A percentile compares a stretch with the other conserved stretches of the same genome.
Conservation (phyloP, 2,329 filamentous ascomycete genomes). For the Claviceps sp. region DNA sequence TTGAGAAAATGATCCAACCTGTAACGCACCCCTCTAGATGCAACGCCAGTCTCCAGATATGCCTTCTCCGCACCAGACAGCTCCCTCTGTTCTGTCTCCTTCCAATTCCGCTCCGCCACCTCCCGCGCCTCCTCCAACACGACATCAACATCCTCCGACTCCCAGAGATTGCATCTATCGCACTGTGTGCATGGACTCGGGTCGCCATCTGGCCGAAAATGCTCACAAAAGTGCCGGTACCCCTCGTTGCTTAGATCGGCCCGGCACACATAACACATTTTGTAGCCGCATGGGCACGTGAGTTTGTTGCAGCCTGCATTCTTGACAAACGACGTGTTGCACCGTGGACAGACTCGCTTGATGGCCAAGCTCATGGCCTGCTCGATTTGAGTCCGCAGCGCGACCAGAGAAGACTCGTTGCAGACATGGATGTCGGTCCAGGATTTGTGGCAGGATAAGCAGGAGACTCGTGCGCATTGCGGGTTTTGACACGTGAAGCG, state of each 20-base stretch:
- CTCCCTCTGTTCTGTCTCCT: constrained; percentile 46
- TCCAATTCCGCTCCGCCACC: constrained; percentile 60
- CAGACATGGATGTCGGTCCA: constrained; percentile 88
- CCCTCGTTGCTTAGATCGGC: constrained; percentile 61
- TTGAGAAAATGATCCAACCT: constrained; percentile 21
- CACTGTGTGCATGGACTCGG: constrained; percentile 62
- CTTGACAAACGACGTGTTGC: constrained; percentile 87
- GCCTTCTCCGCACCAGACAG: constrained; percentile 41
- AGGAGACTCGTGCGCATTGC: constrained; percentile 57
- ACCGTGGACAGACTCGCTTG: constrained; percentile 88
- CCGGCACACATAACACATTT: constrained; percentile 96
- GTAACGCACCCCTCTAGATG: constrained; percentile 12
- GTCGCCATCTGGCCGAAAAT: constrained; percentile 75
- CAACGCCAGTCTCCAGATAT: constrained; percentile 42
- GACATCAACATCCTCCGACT: constrained; percentile 58
- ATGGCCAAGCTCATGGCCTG: constrained; percentile 86
- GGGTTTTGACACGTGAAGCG: constrained; percentile 67
- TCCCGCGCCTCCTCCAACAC: constrained; percentile 56
- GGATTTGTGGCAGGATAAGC: constrained; percentile 65
- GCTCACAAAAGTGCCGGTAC: constrained; percentile 91
- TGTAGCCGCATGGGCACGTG: constrained; percentile 88
- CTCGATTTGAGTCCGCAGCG: constrained; percentile 80
- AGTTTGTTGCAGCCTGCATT: constrained; percentile 92
- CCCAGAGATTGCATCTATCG: constrained; percentile 66
- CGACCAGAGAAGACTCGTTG: constrained; percentile 69